Evolutionary conservation across 495 filamentous ascomycete species (phyloP), one percentile per base, ranked within the genome.

Genomic region (Penicillium malachiteum): DNA sequence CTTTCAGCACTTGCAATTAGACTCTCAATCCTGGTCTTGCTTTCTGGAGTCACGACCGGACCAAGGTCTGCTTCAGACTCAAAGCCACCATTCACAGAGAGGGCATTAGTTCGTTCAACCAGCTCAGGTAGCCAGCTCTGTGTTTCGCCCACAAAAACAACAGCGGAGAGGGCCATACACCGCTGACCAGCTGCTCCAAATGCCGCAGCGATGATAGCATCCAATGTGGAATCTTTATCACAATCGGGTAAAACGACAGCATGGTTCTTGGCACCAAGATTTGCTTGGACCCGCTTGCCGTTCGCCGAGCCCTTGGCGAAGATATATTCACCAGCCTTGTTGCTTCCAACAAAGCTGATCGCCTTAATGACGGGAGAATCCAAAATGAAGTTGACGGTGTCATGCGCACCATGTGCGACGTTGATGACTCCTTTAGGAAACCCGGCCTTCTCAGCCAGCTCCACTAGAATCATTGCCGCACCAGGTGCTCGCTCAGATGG

Each of bases 261-360:
- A 69, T 96, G 91, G 76, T 96, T 96, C 81, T 96, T 96, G 48
- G 92, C 91, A 7, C 91, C 91, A 37, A 96, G 75, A 65, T 96
- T 96, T 61, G 91, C 91, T 71, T 96, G 91, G 9, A 94, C 90
- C 53, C 82, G 78, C 68, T 85, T 85, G 31, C 91, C 91, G 63
- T 93, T 89, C 48, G 90, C 89, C 0, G 88, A 90, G 14, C 80
- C 92, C 41, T 89, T 85, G 40, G 79, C 66, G 71, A 85, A 96
- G 64, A 96, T 96, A 73, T 96, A 96, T 71, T 96, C 88, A 51
- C 92, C 92, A 9, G 92, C 92, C 71, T 87, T 85, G 77, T 95
- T 93, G 70, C 87, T 85, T 35, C 92, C 92, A 33, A 96, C 92
- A 60, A 96, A 96, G 71, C 82, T 87, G 58, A 96, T 83, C 14